These are phyloP conservation scores for Echium plantagineum DNA, from an alignment of 257 asterid species.

Conservation along the genomic window DNA sequence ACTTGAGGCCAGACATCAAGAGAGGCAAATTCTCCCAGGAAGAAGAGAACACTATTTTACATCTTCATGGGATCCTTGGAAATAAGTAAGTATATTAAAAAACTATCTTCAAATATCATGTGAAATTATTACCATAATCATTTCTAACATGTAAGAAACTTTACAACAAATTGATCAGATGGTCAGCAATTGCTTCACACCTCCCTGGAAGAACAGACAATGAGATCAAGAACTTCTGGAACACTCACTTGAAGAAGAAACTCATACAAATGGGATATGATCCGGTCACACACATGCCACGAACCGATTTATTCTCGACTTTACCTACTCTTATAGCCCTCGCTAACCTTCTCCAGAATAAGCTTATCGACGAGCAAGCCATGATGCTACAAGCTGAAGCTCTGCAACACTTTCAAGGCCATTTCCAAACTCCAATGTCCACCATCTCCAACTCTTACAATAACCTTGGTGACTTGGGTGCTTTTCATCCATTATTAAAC, in stretches of 20 bases:
- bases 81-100: no score
- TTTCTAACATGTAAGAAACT: no score
- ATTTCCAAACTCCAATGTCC: slow-evolving; percentile 22
- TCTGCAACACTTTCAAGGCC: slow-evolving; percentile 43
- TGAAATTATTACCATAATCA: no score
- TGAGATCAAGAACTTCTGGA: slow-evolving; percentile 69
- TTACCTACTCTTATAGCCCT: slow-evolving; percentile 69
- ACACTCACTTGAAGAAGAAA: slow-evolving; percentile 83
- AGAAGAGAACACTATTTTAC: slow-evolving; percentile 73
- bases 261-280: slow-evolving; percentile 80
- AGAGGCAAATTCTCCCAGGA: slow-evolving; percentile 64
- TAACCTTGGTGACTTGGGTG: slow-evolving; percentile 2
- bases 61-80: slow-evolving; percentile 78
- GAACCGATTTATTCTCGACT: slow-evolving; percentile 62
- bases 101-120: no score
- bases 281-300: slow-evolving; percentile 81
- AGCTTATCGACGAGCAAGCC: slow-evolving; percentile 48
- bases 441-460: slow-evolving; percentile 7
- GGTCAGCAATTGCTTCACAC: slow-evolving; percentile 84
- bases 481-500: slow-evolving; percentile 6
- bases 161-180: slow-evolving; percentile 20
- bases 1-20: slow-evolving; percentile 31
- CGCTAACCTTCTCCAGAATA: slow-evolving; percentile 53
- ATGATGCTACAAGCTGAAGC: slow-evolving; percentile 34
- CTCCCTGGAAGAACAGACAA: slow-evolving; percentile 55